Conservation (phyloP, 1,284 basidiomycete genomes). For the Wallemia hederae region DNA sequence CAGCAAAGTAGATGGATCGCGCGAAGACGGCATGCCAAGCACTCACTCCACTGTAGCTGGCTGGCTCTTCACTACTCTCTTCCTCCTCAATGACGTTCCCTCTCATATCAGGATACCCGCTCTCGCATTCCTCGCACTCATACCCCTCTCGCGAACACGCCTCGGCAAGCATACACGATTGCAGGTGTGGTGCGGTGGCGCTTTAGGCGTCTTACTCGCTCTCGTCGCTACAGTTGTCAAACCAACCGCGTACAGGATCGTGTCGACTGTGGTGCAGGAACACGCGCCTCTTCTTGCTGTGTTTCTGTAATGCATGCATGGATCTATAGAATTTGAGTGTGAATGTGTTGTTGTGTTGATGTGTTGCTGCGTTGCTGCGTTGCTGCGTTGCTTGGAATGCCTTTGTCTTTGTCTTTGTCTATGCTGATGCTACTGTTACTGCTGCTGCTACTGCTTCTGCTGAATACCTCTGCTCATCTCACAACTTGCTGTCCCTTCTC, state of each 20-base stretch:
- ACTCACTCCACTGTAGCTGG: background rate
- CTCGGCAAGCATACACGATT: background rate
- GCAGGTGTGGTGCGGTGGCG: background rate
- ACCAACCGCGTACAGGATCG: too few relatives aligned
- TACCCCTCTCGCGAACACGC: background rate
- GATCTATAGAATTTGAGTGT: too few relatives aligned
- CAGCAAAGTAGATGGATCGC: background rate
- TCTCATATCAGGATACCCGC: background rate
- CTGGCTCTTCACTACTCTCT: background rate
- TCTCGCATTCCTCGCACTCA: background rate
- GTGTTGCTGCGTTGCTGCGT: too few relatives aligned
- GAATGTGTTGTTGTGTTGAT: too few relatives aligned
- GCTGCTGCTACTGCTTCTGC: too few relatives aligned
- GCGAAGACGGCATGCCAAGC: background rate
- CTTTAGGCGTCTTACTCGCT: background rate
- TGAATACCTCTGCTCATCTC: too few relatives aligned
- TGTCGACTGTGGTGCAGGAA: too few relatives aligned
- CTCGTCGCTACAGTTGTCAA: background rate
- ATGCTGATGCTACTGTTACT: too few relatives aligned
- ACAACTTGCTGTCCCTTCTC: background rate
- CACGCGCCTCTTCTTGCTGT: too few relatives aligned
- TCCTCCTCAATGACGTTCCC: background rate
- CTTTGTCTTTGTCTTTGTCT: too few relatives aligned
- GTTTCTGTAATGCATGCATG: too few relatives aligned
- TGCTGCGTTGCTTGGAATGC: too few relatives aligned